Evolutionary conservation across 148 eudicot species (phyloP).

Genomic region (Fallopia convolvulus): DNA sequence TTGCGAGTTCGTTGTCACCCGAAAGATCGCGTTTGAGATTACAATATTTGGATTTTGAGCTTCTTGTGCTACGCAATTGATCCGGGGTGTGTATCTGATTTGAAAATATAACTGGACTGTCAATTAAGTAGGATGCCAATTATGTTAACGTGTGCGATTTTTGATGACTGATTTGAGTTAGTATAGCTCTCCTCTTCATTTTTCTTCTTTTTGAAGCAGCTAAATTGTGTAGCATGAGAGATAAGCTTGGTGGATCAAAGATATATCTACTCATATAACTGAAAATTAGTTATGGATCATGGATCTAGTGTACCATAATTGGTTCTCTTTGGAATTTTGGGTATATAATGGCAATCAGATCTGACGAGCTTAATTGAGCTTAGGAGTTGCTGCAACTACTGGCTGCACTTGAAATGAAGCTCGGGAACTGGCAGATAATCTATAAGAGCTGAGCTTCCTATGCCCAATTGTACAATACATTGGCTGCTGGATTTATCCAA

Average conservation of each 20-base stretch:
- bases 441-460: not conserved
- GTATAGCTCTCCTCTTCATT: not conserved
- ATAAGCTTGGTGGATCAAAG: not conserved
- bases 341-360: not conserved
- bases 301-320: not conserved
- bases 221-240: not conserved
- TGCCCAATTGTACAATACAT: not conserved
- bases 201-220: not conserved
- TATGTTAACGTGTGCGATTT: not conserved
- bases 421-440: not conserved
- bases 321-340: not conserved
- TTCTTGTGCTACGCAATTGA: not conserved
- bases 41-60: not conserved
- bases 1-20: not conserved
- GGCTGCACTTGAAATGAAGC: not conserved
- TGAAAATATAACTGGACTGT: not conserved
- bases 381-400: not conserved
- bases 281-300: not conserved
- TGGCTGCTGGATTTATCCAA: not conserved
- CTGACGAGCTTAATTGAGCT: not conserved
- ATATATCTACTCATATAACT: not conserved
- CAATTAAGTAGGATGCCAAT: not conserved
- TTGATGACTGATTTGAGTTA: not conserved
- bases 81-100: not conserved
- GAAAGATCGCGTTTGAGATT: not conserved